These are phyloP conservation scores for Agaricus sinodeliciosus DNA, from an alignment of 768 basidiomycete species.

Conservation along the genomic window DNA sequence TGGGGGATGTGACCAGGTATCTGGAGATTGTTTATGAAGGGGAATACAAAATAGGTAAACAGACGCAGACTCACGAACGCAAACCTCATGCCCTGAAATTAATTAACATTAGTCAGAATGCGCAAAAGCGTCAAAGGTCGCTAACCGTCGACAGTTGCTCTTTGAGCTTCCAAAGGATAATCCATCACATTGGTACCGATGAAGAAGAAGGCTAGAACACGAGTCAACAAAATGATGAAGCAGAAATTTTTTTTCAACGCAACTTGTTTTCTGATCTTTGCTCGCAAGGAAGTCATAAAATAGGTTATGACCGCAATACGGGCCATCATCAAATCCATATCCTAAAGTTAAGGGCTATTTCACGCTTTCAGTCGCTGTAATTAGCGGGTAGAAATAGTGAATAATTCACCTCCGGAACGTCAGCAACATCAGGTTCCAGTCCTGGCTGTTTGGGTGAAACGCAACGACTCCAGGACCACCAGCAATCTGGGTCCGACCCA, in stretches of 20 bases:
- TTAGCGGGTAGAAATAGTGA: neutral
- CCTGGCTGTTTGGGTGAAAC: slow-evolving; percentile 38
- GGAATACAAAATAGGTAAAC: neutral
- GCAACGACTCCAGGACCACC: slow-evolving; percentile 42
- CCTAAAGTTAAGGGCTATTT: slow-evolving; percentile 47
- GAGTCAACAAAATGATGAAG: neutral
- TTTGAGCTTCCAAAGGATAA: slow-evolving; percentile 50
- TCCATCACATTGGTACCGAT: slow-evolving; percentile 53
- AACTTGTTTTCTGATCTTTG: slow-evolving; percentile 56
- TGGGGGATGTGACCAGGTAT: slow-evolving; percentile 50
- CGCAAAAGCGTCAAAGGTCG: neutral
- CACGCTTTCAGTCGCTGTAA: neutral
- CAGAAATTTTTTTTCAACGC: slow-evolving; percentile 16
- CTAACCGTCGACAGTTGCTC: slow-evolving; percentile 44
- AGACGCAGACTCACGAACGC: slow-evolving; percentile 40
- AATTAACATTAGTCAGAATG: neutral
- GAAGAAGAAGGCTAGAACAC: slow-evolving; percentile 46
- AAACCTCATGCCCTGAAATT: slow-evolving; percentile 46
- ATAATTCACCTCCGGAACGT: slow-evolving; percentile 39
- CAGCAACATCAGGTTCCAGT: slow-evolving; percentile 35
- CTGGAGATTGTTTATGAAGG: slow-evolving; percentile 18
- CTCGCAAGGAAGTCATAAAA: slow-evolving; percentile 49
- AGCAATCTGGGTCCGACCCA: slow-evolving; percentile 43
- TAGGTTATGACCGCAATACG: slow-evolving; percentile 56
- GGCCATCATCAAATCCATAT: slow-evolving; percentile 60